Evolutionary conservation across 306 rosid species (phyloP).

Genomic region (Castanospermum australe): DNA sequence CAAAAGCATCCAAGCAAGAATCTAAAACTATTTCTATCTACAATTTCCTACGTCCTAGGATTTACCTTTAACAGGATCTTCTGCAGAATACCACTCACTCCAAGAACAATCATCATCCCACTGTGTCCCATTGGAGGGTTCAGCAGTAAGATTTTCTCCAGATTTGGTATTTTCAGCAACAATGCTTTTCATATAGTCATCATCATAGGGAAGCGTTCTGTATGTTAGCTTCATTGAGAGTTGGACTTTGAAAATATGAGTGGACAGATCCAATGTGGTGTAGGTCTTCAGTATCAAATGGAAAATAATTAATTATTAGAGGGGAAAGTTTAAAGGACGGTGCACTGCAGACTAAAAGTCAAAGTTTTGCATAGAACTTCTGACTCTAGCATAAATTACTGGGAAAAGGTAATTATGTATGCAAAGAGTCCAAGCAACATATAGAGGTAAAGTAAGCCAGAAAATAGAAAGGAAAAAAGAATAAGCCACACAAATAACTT

Average conservation of each 20-base stretch:
- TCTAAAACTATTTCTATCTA: constrained; percentile 18
- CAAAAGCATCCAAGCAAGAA: not conserved
- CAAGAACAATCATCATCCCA: constrained; percentile 98
- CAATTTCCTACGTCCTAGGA: constrained; percentile 10
- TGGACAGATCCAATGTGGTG: constrained; percentile 77
- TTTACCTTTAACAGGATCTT: constrained; percentile 93
- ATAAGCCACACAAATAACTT: not conserved
- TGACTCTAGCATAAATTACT: not conserved
- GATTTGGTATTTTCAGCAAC: constrained; percentile 47
- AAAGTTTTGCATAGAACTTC: constrained; percentile 25
- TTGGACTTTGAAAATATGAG: constrained; percentile 76
- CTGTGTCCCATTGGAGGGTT: constrained; percentile 55
- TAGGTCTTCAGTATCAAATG: constrained; percentile 75
- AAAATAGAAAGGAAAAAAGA: constrained; percentile 5
- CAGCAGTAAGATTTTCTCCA: constrained; percentile 46
- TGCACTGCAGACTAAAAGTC: constrained; percentile 14
- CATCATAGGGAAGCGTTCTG: constrained; percentile 76
- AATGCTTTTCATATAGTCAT: constrained; percentile 50
- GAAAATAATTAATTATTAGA: constrained; percentile 33
- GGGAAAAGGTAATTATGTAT: not conserved
- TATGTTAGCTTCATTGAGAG: constrained; percentile 91
- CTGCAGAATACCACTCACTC: constrained; percentile 98
- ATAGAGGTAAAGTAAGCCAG: not conserved
- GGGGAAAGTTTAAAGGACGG: constrained; percentile 8
- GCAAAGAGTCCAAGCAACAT: constrained; percentile 20